These are phyloP conservation scores for Alternaria ethzedia DNA, from an alignment of 2,329 filamentous ascomycete genomes.

Conservation along the genomic window DNA sequence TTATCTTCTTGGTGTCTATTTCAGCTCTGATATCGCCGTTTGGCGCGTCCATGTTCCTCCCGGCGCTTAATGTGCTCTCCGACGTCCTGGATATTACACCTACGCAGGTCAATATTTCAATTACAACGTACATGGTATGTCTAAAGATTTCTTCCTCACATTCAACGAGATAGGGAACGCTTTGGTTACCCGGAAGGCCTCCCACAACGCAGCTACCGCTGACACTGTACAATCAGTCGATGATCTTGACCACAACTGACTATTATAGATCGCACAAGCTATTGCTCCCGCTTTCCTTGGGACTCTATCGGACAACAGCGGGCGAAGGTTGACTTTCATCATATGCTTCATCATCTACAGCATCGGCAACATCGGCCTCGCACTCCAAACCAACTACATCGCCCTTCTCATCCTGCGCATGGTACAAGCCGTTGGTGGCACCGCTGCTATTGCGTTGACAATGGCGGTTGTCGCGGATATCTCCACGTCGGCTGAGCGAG, in stretches of 20 bases:
- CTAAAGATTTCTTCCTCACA: background rate
- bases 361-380: slow-evolving; percentile 45
- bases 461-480: slow-evolving; percentile 77
- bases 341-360: slow-evolving; percentile 50
- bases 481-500: slow-evolving; percentile 71
- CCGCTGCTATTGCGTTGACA: slow-evolving; percentile 61
- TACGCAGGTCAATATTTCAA: slow-evolving; percentile 57
- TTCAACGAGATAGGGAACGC: background rate
- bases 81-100: slow-evolving; percentile 51
- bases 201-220: background rate
- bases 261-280: slow-evolving; percentile 53
- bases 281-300: slow-evolving; percentile 61
- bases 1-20: slow-evolving; percentile 56
- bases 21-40: slow-evolving; percentile 58
- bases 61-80: slow-evolving; percentile 43
- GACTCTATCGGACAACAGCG: slow-evolving; percentile 59
- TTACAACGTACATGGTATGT: slow-evolving; percentile 57
- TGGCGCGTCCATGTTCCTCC: slow-evolving; percentile 48
- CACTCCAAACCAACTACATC: slow-evolving; percentile 45
- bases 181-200: background rate
- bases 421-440: slow-evolving; percentile 50
- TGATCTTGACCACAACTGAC: slow-evolving; percentile 11
- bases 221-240: background rate
- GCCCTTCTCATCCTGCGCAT: slow-evolving; percentile 45
- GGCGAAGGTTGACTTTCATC: slow-evolving; percentile 60